Base-by-base conservation (phyloP, 1,139 yeast genomes). In the Yamadazyma siamensis region DNA sequence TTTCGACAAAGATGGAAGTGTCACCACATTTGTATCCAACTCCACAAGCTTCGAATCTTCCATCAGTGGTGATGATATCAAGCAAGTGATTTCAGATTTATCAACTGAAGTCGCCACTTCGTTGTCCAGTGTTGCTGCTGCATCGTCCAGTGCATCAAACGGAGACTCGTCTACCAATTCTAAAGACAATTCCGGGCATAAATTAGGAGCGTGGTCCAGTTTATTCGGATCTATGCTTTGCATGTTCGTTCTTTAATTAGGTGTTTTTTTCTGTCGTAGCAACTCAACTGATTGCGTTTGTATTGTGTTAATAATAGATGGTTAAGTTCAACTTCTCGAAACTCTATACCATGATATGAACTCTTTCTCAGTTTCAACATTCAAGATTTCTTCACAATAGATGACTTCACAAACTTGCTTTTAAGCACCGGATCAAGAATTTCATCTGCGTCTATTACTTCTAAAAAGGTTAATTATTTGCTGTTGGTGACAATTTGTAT, bases 11-110 rank as follows among this genome's bases (percentile, higher is more conserved):
- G 65, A 67, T 41, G 86, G 86, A 25, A 62, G 64, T 29, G 80
- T 75, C 6, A 56, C 73, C n/a, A 78, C 78, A 4, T 81, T 80
- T 56, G 39, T 80, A 28, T 68, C 80, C n/a, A 71, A 79, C 48
- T 56, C 62, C 14, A 75, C 85, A 14, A 34, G 64, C 1, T 66
- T 82, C 41, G 76, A 69, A 36, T 41, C 46, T 4, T 41, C 61
- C 11, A 44, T 72, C 23, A 35, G 43, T 13, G 68, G 61, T 16
- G 39, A 60, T 7, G 59, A 58, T 31, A 48, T 73, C 13, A 47
- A 50, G 23, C 33, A 43, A 4, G 66, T 76, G 72, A 46, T 70
- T 28, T 35, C 45, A 2, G 44, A 40, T 13, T 46, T 56, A 13
- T 58, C 56, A 13, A 54, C 46, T 18, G 42, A 53, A 17, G 54